These are phyloP conservation scores for Saccharomycopsis lassenensis DNA, from an alignment of 805 yeast species.

Conservation along the genomic window DNA sequence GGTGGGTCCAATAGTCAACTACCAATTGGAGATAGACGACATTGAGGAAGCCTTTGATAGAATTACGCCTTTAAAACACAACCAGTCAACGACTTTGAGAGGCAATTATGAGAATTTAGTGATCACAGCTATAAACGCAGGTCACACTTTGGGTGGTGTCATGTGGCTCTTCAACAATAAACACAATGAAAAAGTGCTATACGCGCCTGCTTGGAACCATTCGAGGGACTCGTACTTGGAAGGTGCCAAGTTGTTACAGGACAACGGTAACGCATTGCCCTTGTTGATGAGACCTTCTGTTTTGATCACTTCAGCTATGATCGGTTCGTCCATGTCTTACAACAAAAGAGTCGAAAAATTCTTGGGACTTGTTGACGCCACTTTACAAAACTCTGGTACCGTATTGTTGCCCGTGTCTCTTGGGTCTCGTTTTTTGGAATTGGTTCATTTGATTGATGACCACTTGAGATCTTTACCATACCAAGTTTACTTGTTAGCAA, in stretches of 20 bases:
- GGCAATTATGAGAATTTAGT: constrained; percentile 33
- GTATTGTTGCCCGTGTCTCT: constrained; percentile 74
- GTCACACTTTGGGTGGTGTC: constrained; percentile 90
- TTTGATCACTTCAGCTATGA: constrained; percentile 57
- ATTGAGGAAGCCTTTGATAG: constrained; percentile 73
- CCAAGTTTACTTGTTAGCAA: constrained; percentile 69
- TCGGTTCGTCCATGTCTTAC: constrained; percentile 55
- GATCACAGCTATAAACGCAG: constrained; percentile 76
- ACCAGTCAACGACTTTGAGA: constrained; percentile 58
- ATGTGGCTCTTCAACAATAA: constrained; percentile 73
- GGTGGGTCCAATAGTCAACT: constrained; percentile 55
- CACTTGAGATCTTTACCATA: constrained; percentile 32
- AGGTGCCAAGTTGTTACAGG: constrained; percentile 51
- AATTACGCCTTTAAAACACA: constrained; percentile 58
- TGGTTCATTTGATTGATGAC: constrained; percentile 62
- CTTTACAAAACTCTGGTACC: constrained; percentile 55
- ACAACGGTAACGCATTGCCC: constrained; percentile 51
- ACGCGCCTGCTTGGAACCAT: constrained; percentile 93
- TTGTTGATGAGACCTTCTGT: constrained; percentile 67
- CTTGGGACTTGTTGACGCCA: constrained; percentile 48
- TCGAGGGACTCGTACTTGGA: constrained; percentile 77
- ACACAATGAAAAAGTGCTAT: constrained; percentile 68
- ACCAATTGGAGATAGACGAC: constrained; percentile 54
- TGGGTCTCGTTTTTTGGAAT: constrained; percentile 72
- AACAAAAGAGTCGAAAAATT: constrained; percentile 55